Evolutionary conservation across 2,329 filamentous ascomycete species (phyloP).

Genomic region (Trichoderma sp.): DNA sequence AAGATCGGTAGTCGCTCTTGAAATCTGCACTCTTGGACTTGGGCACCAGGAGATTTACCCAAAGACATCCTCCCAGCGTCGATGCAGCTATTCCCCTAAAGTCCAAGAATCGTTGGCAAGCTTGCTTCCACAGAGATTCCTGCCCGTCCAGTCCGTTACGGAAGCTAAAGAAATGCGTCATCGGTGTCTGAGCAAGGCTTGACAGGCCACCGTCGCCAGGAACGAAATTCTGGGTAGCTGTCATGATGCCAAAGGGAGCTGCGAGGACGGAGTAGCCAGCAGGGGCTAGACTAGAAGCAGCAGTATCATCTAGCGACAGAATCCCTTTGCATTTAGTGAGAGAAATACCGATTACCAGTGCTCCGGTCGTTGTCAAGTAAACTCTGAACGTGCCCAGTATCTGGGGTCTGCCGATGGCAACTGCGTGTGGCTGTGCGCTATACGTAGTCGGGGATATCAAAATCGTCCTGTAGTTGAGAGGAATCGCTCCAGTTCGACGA

Average conservation of each 20-base stretch:
- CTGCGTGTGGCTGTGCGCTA: conserved; percentile 31
- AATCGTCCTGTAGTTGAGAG: conserved; percentile 58
- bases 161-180: conserved; percentile 53
- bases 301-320: conserved; percentile 50
- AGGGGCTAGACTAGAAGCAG: conserved; percentile 46
- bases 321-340: conserved; percentile 55
- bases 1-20: conserved; percentile 47
- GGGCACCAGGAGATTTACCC: conserved; percentile 57
- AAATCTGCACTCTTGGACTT: conserved; percentile 50
- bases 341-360: conserved; percentile 54
- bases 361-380: conserved; percentile 60
- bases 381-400: conserved; percentile 56
- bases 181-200: conserved; percentile 55
- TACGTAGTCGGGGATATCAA: conserved; percentile 45
- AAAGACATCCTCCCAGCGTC: conserved; percentile 50
- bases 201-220: conserved; percentile 38
- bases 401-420: conserved; percentile 32
- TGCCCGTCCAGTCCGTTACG: conserved; percentile 48
- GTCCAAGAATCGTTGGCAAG: conserved; percentile 56
- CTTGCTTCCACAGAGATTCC: conserved; percentile 53
- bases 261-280: conserved; percentile 54
- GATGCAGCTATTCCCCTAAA: conserved; percentile 53
- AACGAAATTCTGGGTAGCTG: conserved; percentile 35
- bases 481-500: conserved; percentile 51
- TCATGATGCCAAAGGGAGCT: conserved; percentile 56